Percentiles rank a stretch among this genome's conserved stretches.
Evolutionary conservation across 2,329 filamentous ascomycete genomes (phyloP).

Genomic region (Macrophomina tecta): DNA sequence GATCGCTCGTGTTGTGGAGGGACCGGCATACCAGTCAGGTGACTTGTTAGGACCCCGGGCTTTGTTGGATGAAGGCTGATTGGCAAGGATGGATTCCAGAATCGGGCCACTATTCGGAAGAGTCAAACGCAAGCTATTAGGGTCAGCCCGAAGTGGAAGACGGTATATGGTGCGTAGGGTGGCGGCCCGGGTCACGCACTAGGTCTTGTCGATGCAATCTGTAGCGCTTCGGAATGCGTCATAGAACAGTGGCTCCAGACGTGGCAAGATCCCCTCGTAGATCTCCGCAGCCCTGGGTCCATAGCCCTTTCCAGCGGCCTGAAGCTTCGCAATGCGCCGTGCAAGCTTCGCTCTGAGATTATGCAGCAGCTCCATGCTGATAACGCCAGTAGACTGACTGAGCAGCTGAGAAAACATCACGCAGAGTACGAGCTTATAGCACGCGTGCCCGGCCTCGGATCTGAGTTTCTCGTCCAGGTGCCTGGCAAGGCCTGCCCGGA

Average conservation of each 20-base stretch:
- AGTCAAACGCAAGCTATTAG: neutral
- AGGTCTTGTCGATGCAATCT: constrained; percentile 33
- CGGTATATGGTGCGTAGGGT: constrained; percentile 50
- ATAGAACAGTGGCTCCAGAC: constrained; percentile 33
- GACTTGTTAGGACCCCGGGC: neutral
- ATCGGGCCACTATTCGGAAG: neutral
- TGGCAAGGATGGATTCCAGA: neutral
- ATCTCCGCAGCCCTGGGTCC: constrained; percentile 11
- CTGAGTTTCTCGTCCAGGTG: constrained; percentile 54
- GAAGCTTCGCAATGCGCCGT: constrained; percentile 64
- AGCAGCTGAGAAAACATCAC: constrained; percentile 56
- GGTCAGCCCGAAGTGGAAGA: constrained; percentile 48
- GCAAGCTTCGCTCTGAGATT: constrained; percentile 61
- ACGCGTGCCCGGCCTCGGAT: constrained; percentile 49
- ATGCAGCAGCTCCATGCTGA: constrained; percentile 46
- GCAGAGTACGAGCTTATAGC: constrained; percentile 65
- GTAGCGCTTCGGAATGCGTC: constrained; percentile 30
- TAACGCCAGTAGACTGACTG: constrained; percentile 41
- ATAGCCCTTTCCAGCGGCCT: constrained; percentile 45
- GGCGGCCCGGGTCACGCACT: constrained; percentile 32
- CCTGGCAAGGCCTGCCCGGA: constrained; percentile 64
- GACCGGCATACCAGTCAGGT: neutral
- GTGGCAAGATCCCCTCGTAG: constrained; percentile 40
- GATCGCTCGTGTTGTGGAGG: neutral
- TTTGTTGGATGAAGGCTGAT: neutral